Conservation (phyloP, 1,284 basidiomycete species). For the Leucoagaricus sp. region DNA sequence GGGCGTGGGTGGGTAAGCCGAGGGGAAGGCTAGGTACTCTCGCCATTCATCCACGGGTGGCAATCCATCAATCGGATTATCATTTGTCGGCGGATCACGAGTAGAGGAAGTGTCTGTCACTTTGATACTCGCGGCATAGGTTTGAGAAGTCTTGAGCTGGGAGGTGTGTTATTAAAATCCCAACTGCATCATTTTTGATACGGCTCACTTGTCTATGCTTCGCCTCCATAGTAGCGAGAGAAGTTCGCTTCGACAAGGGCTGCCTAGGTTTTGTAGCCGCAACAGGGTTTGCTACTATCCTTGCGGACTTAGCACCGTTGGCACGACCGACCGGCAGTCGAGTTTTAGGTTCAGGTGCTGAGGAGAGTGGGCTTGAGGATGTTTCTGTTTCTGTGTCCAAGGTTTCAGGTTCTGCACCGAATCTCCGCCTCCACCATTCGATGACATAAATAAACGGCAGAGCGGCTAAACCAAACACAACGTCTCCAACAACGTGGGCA, state of each 20-base stretch:
- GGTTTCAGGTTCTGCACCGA: conserved; percentile 24
- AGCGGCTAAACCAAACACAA: conserved; percentile 55
- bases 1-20: conserved; percentile 38
- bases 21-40: conserved; percentile 43
- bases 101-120: conserved; percentile 20
- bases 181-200: neutral
- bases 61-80: conserved; percentile 16
- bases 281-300: neutral
- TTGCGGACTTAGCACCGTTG: neutral
- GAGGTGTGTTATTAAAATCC: neutral
- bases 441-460: conserved; percentile 52
- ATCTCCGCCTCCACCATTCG: conserved; percentile 42
- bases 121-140: conserved; percentile 38
- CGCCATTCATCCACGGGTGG: conserved; percentile 44
- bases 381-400: conserved; percentile 17
- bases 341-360: conserved; percentile 7
- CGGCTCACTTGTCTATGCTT: neutral
- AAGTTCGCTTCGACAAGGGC: neutral
- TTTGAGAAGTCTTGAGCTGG: conserved; percentile 41
- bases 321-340: neutral
- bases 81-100: conserved; percentile 4
- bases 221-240: neutral
- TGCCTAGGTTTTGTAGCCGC: neutral
- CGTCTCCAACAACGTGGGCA: conserved; percentile 60
- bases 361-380: conserved; percentile 20